These are phyloP conservation scores for Hyaloperonospora brassicae DNA, from an alignment of 352 stramenopile genomes.

Conservation along the genomic window DNA sequence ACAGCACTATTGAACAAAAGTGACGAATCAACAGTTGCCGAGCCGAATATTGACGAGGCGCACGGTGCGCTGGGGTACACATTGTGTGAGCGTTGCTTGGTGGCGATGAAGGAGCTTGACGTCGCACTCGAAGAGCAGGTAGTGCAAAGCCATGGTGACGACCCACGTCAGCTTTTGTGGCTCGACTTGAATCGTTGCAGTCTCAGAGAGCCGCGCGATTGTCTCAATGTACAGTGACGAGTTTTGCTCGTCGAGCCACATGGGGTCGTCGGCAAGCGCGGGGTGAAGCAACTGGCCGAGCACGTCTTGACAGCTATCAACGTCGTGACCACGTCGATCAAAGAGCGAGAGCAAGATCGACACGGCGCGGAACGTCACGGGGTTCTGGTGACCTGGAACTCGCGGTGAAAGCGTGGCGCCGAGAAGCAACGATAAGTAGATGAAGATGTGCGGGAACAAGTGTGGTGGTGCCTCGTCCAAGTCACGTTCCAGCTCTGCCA, in stretches of 20 bases:
- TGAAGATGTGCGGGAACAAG: conserved; percentile 25
- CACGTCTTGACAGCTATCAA: conserved; percentile 21
- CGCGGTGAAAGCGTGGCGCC: neutral
- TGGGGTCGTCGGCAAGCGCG: conserved; percentile 3
- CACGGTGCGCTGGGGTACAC: conserved; percentile 15
- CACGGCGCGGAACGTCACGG: conserved; percentile 5
- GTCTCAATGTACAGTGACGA: conserved; percentile 17
- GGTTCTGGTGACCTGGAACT: conserved; percentile 4
- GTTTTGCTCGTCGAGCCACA: conserved; percentile 16
- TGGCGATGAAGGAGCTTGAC: conserved; percentile 9
- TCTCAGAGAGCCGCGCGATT: conserved; percentile 22
- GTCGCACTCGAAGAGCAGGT: conserved; percentile 45
- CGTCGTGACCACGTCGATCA: conserved; percentile 17
- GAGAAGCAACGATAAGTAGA: conserved; percentile 17
- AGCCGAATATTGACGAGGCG: conserved; percentile 3
- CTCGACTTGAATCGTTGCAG: conserved; percentile 19
- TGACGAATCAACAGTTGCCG: no score
- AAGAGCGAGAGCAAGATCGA: conserved; percentile 26
- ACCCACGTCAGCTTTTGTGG: conserved; percentile 22
- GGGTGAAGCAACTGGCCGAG: conserved; percentile 20
- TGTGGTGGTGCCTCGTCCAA: conserved; percentile 23
- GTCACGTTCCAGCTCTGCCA: conserved; percentile 24
- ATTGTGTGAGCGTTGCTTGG: conserved; percentile 2
- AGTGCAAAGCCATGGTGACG: conserved; percentile 27
- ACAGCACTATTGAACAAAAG: no score